Percentiles rank a stretch among this genome's conserved stretches.
Conservation (phyloP, 1,284 basidiomycete species). For the Austroboletus rostrupii region DNA sequence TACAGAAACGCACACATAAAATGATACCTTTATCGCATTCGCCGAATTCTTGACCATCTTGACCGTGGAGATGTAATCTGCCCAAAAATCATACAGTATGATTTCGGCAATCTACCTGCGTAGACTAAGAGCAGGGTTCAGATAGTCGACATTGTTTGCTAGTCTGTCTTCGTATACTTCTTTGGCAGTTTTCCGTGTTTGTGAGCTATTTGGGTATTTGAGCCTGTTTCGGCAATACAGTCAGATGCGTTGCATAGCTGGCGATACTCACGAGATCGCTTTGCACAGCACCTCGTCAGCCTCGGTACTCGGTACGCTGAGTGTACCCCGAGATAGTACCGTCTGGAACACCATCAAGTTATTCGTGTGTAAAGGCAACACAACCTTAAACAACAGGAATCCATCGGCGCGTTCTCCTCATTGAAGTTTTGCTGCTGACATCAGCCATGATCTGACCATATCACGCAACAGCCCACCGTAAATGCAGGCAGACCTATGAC, state of each 20-base stretch:
- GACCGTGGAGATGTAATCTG: conserved; percentile 74
- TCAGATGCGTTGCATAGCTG: background rate
- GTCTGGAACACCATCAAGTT: conserved; percentile 73
- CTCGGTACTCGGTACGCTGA: conserved; percentile 53
- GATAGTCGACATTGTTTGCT: conserved; percentile 62
- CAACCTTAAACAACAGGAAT: conserved; percentile 39
- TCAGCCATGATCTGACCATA: background rate
- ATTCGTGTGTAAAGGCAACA: conserved; percentile 65
- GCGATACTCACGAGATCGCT: conserved; percentile 51
- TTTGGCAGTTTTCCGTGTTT: conserved; percentile 61
- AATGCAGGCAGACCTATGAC: conserved; percentile 71
- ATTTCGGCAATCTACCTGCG: conserved; percentile 65
- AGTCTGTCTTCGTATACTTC: conserved; percentile 68
- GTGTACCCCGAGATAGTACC: conserved; percentile 74
- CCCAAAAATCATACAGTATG: conserved; percentile 76
- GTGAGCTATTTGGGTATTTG: conserved; percentile 69
- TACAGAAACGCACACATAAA: background rate
- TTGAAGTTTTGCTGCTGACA: conserved; percentile 83
- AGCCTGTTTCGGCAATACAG: conserved; percentile 42
- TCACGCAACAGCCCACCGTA: conserved; percentile 42
- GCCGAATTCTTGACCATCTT: conserved; percentile 71
- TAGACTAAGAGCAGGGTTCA: conserved; percentile 62
- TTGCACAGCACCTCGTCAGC: conserved; percentile 57
- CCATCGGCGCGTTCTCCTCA: conserved; percentile 74
- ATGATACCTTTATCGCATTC: conserved; percentile 49